Evolutionary conservation across 495 filamentous ascomycete genomes (phyloP), one percentile per base, ranked within the genome.

Genomic region (Pseudomonodictys pantanalensis): DNA sequence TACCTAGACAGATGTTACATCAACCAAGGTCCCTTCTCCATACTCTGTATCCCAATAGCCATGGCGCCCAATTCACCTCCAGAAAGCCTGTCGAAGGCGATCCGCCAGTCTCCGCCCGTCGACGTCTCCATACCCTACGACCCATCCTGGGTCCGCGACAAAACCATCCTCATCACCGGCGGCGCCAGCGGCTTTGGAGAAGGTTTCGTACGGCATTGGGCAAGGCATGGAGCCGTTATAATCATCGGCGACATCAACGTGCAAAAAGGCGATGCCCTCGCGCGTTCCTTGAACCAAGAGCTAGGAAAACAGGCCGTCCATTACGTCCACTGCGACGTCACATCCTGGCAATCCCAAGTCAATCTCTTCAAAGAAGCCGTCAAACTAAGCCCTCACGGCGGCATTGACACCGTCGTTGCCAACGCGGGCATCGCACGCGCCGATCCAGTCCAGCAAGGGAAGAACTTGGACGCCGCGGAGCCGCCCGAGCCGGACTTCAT

Each of bases 371-470:
- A 77, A 12, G 52, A 63, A 41, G 78, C 81, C n/a, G 68, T 76
- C n/a, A 47, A 70, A 33, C 68, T 73, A 18, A 84, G 81, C 32
- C 83, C 83, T 0, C 72, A 80, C 32, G 76, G 78, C 8, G 66
- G 72, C 1, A 75, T 90, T 55, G 81, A 89, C 68, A 76, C 77
- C 25, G 81, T 89, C 0, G 79, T 89, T 51, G 83, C 85, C 45
- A 88, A 85, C 66, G 87, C 87, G 3, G 87, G 86, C 26, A 81
- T 88, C 48, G 77, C 80, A 2, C 60, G 64, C 0, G 59, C 70
- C 9, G 72, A 71, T 25, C 44, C 56, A 20, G 72, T 82, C 23
- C 73, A 78, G 51, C 26, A 61, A 23, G 76, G 77, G 0, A 45
- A 47, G 5, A 60, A 66, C 10, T 53, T 76, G 26, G 75, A 76